These are phyloP conservation scores for Botrytis pseudocinerea DNA, from an alignment of 2,329 filamentous ascomycete genomes.

Conservation along the genomic window DNA sequence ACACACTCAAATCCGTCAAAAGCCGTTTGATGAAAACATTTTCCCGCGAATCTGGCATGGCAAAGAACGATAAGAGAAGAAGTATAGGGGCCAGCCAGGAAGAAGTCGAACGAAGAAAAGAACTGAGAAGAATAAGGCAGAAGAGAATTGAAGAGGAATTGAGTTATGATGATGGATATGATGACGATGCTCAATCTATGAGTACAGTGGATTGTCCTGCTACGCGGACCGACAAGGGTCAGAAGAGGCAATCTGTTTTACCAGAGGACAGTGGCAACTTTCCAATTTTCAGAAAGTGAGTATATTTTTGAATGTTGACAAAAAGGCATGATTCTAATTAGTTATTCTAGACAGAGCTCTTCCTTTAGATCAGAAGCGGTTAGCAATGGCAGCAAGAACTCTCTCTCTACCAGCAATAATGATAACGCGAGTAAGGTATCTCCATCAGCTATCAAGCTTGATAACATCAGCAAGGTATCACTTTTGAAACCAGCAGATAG, in stretches of 20 bases:
- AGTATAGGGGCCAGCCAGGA: conserved; percentile 52
- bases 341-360: neutral
- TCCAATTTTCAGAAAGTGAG: conserved; percentile 19
- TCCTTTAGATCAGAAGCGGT: neutral
- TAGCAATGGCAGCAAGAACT: conserved; percentile 1
- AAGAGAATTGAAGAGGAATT: conserved; percentile 61
- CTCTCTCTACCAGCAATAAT: conserved; percentile 1
- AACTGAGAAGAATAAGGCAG: conserved; percentile 56
- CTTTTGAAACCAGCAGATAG: neutral
- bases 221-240: conserved; percentile 15
- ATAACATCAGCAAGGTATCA: conserved; percentile 6
- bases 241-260: conserved; percentile 21
- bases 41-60: conserved; percentile 46
- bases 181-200: conserved; percentile 42
- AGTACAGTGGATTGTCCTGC: conserved; percentile 22
- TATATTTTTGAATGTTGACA: neutral
- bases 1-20: conserved; percentile 49
- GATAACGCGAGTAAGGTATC: neutral
- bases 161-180: conserved; percentile 47
- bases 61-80: conserved; percentile 44
- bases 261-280: conserved; percentile 24
- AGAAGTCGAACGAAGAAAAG: conserved; percentile 55
- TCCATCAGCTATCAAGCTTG: neutral
- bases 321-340: neutral
- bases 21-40: conserved; percentile 44